Evolutionary conservation across 257 asterid genomes (phyloP), one percentile per base, ranked within the genome.

Genomic region (Marsdenia floribunda): DNA sequence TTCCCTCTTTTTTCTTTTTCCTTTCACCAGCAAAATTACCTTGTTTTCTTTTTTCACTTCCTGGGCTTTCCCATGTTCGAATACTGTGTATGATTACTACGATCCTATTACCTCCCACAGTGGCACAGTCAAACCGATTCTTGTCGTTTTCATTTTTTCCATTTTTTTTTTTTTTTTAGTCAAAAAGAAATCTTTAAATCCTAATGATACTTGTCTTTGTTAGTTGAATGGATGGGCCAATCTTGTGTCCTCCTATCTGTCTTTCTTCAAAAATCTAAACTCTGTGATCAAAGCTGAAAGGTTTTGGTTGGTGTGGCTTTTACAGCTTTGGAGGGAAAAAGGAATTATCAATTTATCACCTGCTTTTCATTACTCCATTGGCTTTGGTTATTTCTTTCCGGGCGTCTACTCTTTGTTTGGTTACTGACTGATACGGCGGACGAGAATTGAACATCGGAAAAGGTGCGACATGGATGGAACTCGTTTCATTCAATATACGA

Each of bases 241-340:
- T 66, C 10, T 66, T 66, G 40, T 37, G 49, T 65, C 70, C 15
- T 37, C 8, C 15, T 37, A 7, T 37, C 50, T 37, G 29, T 26
- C 29, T 38, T 18, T 16, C 29, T 38, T 65, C 22, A 26, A 33
- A 63, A 33, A 6, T 44, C 47, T 16, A 55, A 66, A 66, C 71
- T 19, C 52, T 38, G 33, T 38, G 71, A 66, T 66, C 50, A 66
- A 66, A 66, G 71, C 52, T 66, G 29, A 18, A 38, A 46, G 71
- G 50, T 66, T 16, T 44, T 6, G 71, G 50, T 66, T 18, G 71
- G 50, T 38, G 50, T 66, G 50, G 24, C 71, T 38, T 38, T 66
- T 38, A 66, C 71, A 38, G 50, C 71, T 21, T 66, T 64, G 44
- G 9, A 2, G 69, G 46, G 3, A 6, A 63, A 15, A 63, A 15